Percentiles rank a stretch among this genome's conserved stretches.
Conservation (phyloP, 306 rosid species). For the Gleditsia sinensis region DNA sequence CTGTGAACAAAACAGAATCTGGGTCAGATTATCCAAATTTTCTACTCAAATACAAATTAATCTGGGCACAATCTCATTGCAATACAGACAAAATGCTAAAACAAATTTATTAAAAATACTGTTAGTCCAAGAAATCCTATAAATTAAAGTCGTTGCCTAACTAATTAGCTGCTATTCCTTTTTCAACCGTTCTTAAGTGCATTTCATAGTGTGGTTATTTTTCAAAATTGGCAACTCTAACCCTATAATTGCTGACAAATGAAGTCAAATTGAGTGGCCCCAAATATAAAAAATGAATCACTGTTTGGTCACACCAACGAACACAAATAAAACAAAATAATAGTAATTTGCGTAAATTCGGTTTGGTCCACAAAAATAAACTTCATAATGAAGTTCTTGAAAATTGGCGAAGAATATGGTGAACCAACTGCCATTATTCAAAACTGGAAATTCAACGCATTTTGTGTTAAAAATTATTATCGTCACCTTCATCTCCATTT, state of each 20-base stretch:
- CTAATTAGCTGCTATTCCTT: no score
- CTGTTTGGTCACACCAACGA: no score
- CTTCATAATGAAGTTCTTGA: neutral
- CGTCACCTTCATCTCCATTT: neutral
- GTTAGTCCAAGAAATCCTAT: no score
- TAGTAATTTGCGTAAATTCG: neutral
- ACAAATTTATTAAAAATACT: no score
- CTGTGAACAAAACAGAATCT: neutral
- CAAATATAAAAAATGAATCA: no score
- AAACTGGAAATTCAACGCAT: neutral
- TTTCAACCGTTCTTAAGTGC: neutral
- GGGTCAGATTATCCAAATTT: no score
- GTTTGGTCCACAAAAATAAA: constrained; percentile 6
- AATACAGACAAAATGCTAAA: no score
- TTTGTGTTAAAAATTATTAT: neutral
- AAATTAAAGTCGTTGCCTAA: no score
- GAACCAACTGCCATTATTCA: neutral
- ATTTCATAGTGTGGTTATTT: neutral
- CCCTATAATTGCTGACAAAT: neutral
- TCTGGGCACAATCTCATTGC: no score
- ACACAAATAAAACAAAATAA: no score
- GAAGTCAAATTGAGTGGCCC: neutral
- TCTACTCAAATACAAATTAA: no score
- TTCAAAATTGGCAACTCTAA: neutral
- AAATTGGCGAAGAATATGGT: constrained; percentile 27